These are phyloP conservation scores for Codiaeum variegatum DNA, from an alignment of 441 rosid species.

Conservation along the genomic window DNA sequence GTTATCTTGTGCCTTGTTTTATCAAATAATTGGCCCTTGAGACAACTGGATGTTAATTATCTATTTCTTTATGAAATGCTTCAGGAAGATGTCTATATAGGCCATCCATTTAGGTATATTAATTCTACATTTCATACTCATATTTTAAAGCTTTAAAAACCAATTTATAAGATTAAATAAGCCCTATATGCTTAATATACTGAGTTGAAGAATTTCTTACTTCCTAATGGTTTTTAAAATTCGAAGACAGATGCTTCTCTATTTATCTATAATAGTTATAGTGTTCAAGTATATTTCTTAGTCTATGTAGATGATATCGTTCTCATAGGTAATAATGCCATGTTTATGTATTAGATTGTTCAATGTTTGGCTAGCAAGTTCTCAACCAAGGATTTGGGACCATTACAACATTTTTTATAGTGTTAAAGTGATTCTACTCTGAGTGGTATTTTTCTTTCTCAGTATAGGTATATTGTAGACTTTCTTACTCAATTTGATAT, in stretches of 20 bases:
- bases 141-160: not conserved
- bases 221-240: not conserved
- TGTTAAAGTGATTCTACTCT: not conserved
- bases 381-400: not conserved
- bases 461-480: not conserved
- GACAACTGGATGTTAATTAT: not conserved
- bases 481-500: not conserved
- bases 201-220: not conserved
- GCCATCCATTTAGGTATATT: not conserved
- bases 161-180: not conserved
- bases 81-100: not conserved
- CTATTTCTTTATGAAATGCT: not conserved
- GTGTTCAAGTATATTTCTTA: not conserved
- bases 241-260: not conserved
- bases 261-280: not conserved
- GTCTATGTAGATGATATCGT: no score
- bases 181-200: not conserved
- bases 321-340: no score
- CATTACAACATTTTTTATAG: not conserved
- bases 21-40: not conserved
- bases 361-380: not conserved
- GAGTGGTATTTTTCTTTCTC: not conserved
- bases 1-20: not conserved
- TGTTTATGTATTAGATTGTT: no score
- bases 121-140: not conserved